A percentile compares a stretch with the other conserved stretches of the same genome.
phyloP scores from a whole-genome alignment of 2,329 filamentous ascomycete species.

The Ceratocystis lukuohia region DNA sequence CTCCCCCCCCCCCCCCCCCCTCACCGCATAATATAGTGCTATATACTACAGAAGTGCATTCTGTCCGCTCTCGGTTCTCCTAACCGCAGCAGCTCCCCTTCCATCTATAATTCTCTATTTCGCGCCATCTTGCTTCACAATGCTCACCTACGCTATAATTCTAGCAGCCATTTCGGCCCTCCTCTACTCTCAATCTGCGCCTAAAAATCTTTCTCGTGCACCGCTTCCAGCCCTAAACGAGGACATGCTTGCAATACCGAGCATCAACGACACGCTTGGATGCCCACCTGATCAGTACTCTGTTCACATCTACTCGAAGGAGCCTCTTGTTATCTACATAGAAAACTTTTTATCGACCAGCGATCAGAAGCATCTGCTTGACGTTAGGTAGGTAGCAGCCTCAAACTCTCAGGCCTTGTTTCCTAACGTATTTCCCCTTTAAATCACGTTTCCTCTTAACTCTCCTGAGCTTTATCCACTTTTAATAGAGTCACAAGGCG shows the following conservation, averaged over 20 bases:
- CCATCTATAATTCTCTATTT: not conserved
- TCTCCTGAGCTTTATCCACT: not conserved
- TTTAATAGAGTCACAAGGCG: not conserved
- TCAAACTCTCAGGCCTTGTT: not conserved
- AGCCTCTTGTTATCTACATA: constrained; percentile 37
- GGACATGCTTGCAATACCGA: constrained; percentile 38
- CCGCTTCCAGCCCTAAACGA: constrained; percentile 37
- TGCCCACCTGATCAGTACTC: constrained; percentile 33
- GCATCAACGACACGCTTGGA: constrained; percentile 27
- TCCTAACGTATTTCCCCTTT: not conserved
- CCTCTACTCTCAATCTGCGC: constrained; percentile 34
- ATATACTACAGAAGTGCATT: too few species aligned
- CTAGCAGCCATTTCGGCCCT: constrained; percentile 32
- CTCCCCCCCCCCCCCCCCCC: too few species aligned
- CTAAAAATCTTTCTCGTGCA: constrained; percentile 27
- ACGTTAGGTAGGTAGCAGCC: constrained; percentile 29
- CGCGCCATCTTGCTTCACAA: not conserved
- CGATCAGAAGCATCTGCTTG: constrained; percentile 32
- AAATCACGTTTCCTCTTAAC: not conserved
- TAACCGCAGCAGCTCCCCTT: not conserved
- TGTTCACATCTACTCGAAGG: constrained; percentile 29
- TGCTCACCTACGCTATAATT: constrained; percentile 24
- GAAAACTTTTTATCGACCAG: constrained; percentile 32
- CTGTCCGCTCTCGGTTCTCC: not conserved
- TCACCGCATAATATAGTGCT: too few species aligned